These are phyloP conservation scores for Russula sp. DNA, from an alignment of 768 basidiomycete species.

Conservation along the genomic window DNA sequence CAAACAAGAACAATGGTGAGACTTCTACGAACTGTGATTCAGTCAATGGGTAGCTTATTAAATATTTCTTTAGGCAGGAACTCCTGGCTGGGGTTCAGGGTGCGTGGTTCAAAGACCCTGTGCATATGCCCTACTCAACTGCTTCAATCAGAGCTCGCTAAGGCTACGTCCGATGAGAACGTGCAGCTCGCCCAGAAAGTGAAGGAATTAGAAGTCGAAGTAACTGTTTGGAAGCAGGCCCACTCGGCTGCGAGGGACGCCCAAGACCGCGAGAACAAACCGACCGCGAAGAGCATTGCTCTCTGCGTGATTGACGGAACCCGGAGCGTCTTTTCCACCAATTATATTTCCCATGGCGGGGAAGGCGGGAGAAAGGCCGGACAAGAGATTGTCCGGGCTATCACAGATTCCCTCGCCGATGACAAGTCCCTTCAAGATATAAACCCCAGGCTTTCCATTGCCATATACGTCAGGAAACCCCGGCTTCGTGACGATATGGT, in stretches of 20 bases:
- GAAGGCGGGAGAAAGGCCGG: slow-evolving; percentile 18
- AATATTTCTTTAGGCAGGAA: slow-evolving; percentile 13
- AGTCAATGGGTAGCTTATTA: background rate
- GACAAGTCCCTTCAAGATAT: slow-evolving; percentile 3
- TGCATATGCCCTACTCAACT: slow-evolving; percentile 1
- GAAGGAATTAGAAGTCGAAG: slow-evolving; percentile 21
- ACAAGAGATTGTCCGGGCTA: slow-evolving; percentile 11
- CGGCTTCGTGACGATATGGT: slow-evolving; percentile 16
- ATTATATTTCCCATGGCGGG: slow-evolving; percentile 9
- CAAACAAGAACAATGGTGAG: slow-evolving; percentile 21
- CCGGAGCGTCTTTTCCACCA: slow-evolving; percentile 13
- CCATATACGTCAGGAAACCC: slow-evolving; percentile 12
- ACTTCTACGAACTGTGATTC: background rate
- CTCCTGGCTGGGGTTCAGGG: slow-evolving; percentile 17
- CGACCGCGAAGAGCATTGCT: background rate
- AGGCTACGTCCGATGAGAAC: slow-evolving; percentile 18
- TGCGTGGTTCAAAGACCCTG: background rate
- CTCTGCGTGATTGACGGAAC: slow-evolving; percentile 23
- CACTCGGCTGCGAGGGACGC: slow-evolving; percentile 1
- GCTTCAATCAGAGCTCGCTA: slow-evolving; percentile 12
- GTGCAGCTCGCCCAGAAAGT: slow-evolving; percentile 11
- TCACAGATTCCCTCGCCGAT: slow-evolving; percentile 3
- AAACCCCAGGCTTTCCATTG: slow-evolving; percentile 3
- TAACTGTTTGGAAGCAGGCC: slow-evolving; percentile 22
- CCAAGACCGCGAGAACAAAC: slow-evolving; percentile 1